Evolutionary conservation across 2,329 filamentous ascomycete genomes (phyloP).

Genomic region (Colletotrichum eleusines): DNA sequence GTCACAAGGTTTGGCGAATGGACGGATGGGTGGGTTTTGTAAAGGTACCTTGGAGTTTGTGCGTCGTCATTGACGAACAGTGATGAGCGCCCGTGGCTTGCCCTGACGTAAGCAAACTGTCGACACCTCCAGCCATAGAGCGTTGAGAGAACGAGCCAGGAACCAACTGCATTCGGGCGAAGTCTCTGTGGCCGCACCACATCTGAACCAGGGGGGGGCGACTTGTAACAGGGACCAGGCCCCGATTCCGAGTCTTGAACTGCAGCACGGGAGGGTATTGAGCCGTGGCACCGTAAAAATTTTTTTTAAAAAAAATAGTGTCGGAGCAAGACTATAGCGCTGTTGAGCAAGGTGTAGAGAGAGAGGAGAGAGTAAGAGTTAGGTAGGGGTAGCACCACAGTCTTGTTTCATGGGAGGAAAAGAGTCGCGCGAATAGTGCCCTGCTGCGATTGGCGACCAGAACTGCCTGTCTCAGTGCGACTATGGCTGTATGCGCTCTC

Average conservation of each 20-base stretch:
- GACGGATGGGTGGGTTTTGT: background rate
- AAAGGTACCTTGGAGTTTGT: too few species aligned
- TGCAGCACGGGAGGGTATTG: constrained; percentile 34
- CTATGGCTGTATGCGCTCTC: too few species aligned
- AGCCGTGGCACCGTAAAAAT: constrained; percentile 34
- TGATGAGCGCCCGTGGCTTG: constrained; percentile 7
- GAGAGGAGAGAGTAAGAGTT: too few species aligned
- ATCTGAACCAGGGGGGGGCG: background rate
- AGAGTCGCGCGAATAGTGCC: background rate
- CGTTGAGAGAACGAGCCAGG: constrained; percentile 9
- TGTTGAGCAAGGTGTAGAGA: background rate
- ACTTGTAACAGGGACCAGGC: constrained; percentile 18
- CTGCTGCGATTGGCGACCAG: background rate
- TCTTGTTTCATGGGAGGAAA: background rate
- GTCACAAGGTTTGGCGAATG: background rate
- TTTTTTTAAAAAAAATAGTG: constrained; percentile 5
- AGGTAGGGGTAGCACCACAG: background rate
- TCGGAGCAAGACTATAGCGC: constrained; percentile 11
- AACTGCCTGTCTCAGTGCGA: background rate
- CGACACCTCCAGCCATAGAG: constrained; percentile 19
- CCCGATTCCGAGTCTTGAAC: constrained; percentile 27
- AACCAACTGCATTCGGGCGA: constrained; percentile 2
- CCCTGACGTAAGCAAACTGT: constrained; percentile 30
- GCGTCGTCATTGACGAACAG: constrained; percentile 25
- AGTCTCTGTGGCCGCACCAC: background rate